Conservation (phyloP, 2,329 filamentous ascomycete species). For the Fusarium agapanthi region DNA sequence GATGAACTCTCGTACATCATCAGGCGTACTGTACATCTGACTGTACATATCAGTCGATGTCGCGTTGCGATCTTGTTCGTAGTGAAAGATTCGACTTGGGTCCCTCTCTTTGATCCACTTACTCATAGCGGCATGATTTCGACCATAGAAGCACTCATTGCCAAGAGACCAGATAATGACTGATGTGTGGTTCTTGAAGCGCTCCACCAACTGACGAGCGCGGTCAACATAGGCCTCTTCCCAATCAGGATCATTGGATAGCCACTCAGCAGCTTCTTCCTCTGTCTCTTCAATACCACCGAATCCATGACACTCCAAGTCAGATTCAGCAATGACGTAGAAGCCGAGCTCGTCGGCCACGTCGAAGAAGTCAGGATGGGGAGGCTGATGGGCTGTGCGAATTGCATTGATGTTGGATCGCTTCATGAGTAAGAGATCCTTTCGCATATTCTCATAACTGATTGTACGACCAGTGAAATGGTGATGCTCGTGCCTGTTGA, state of each 20-base stretch:
- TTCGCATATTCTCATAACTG: slow-evolving; percentile 66
- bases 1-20: slow-evolving; percentile 35
- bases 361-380: slow-evolving; percentile 67
- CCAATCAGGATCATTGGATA: slow-evolving; percentile 69
- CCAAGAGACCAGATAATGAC: slow-evolving; percentile 78
- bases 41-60: slow-evolving; percentile 70
- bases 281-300: slow-evolving; percentile 23
- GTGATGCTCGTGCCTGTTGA: slow-evolving; percentile 77
- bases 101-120: slow-evolving; percentile 67
- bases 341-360: slow-evolving; percentile 70
- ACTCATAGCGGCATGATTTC: slow-evolving; percentile 74
- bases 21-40: slow-evolving; percentile 69
- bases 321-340: slow-evolving; percentile 68
- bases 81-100: slow-evolving; percentile 66
- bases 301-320: slow-evolving; percentile 64
- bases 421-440: slow-evolving; percentile 73
- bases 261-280: slow-evolving; percentile 44
- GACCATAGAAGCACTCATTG: slow-evolving; percentile 76
- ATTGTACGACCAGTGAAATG: slow-evolving; percentile 69
- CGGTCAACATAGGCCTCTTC: slow-evolving; percentile 72
- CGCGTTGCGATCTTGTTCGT: slow-evolving; percentile 69
- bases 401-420: slow-evolving; percentile 75
- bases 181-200: slow-evolving; percentile 68
- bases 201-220: slow-evolving; percentile 68
- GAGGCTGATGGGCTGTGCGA: slow-evolving; percentile 73